Conservation (phyloP, 305 asterid genomes). For the Rubia peregrina region DNA sequence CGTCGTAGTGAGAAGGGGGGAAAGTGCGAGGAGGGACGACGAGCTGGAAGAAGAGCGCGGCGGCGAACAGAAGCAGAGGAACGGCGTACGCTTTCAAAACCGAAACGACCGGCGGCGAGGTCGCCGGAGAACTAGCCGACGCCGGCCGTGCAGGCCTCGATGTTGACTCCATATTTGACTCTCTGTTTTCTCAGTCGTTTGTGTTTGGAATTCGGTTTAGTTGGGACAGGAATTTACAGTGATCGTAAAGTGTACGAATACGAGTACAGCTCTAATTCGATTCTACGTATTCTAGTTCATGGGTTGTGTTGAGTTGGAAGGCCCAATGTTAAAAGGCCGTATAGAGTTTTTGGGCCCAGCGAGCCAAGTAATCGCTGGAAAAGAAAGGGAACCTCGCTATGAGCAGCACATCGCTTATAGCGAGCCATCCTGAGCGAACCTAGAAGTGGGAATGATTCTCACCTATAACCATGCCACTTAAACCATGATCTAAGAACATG, state of each 20-base stretch:
- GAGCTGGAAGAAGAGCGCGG: constrained; percentile 64
- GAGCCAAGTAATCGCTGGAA: too few species aligned
- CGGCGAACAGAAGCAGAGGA: constrained; percentile 52
- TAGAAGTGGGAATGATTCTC: too few species aligned
- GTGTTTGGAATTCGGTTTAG: background rate
- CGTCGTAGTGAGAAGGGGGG: constrained; percentile 77
- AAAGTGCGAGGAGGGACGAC: constrained; percentile 65
- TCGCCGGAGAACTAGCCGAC: constrained; percentile 21
- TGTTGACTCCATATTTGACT: constrained; percentile 32
- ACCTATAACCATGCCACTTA: too few species aligned
- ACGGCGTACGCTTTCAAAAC: constrained; percentile 52
- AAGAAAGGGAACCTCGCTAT: too few species aligned
- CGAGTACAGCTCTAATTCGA: background rate
- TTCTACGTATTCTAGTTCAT: background rate
- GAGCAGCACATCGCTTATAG: too few species aligned
- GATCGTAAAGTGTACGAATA: background rate
- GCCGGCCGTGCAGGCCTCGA: constrained; percentile 18
- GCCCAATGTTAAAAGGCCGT: background rate
- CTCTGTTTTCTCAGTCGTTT: background rate
- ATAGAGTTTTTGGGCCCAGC: background rate
- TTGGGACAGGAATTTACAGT: background rate
- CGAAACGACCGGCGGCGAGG: constrained; percentile 26
- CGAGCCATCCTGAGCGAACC: too few species aligned
- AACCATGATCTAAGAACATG: too few species aligned
- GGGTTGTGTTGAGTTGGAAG: background rate